These are phyloP conservation scores for Ilyonectria robusta DNA, from an alignment of 2,329 filamentous ascomycete genomes.

Conservation along the genomic window DNA sequence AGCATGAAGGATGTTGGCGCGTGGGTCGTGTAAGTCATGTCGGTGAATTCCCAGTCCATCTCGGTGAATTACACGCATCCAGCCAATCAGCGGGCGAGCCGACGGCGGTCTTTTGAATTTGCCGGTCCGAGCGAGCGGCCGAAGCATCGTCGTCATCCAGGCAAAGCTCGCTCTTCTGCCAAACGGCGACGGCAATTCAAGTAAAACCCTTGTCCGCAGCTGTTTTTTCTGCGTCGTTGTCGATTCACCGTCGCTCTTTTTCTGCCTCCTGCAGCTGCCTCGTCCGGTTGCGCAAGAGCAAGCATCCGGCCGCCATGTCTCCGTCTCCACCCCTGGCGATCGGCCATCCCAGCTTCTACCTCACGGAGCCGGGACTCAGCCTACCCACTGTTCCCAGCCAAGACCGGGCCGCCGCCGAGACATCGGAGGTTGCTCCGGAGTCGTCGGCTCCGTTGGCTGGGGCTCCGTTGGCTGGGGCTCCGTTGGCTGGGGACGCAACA, in stretches of 20 bases:
- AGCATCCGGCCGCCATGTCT: constrained; percentile 21
- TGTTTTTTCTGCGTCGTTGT: not conserved
- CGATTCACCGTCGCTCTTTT: constrained; percentile 25
- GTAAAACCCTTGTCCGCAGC: constrained; percentile 14
- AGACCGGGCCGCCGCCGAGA: constrained; percentile 6
- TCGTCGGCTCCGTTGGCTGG: not conserved
- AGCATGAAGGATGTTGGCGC: not conserved
- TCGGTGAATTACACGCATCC: constrained; percentile 19
- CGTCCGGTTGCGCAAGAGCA: not conserved
- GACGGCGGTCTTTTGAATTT: constrained; percentile 18
- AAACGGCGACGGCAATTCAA: constrained; percentile 17
- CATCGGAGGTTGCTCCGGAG: constrained; percentile 2
- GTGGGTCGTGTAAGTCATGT: constrained; percentile 1
- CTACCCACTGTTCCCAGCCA: not conserved
- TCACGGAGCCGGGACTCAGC: constrained; percentile 10
- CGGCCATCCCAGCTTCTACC: constrained; percentile 18
- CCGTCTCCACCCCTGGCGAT: constrained; percentile 28
- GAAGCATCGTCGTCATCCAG: constrained; percentile 8
- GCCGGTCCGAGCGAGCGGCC: constrained; percentile 26
- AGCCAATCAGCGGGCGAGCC: not conserved
- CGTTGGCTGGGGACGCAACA: not conserved
- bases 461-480: not conserved
- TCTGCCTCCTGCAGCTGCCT: not conserved
- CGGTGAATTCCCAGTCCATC: not conserved
- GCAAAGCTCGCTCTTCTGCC: constrained; percentile 3